Base-by-base conservation (phyloP, 495 filamentous ascomycete species). In the Hypoxylon trugodes region DNA sequence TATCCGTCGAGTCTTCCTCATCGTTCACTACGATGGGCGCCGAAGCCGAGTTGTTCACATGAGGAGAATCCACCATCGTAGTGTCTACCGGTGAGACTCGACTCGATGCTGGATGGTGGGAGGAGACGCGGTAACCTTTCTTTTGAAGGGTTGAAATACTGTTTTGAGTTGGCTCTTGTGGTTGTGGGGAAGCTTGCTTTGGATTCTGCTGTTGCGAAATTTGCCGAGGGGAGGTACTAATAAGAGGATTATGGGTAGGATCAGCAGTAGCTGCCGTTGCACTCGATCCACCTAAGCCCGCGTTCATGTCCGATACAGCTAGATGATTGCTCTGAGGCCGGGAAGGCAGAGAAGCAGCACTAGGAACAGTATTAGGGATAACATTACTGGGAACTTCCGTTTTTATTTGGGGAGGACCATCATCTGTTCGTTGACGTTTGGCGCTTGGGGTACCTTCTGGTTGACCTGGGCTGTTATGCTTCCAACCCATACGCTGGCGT, bases 401-500 rank as follows among this genome's bases (percentile, higher is more conserved):
- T 6, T 5, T 50, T 25, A n/a, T 1, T 16, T 38, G 6, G 5
- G 25, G 54, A 30, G 50, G 46, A 15, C 50, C 50, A 13, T 61
- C 54, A 22, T 66, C 64, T 10, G 63, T 69, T 40, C 60, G 60
- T 46, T 55, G 53, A 24, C 70, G 66, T 53, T 69, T 73, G 19
- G 62, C 50, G 21, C 38, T 66, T 8, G 65, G 65, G 1, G 55
- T 53, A 33, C 18, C 56, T 9, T 56, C 57, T 16, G 59, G 22
- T 18, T 57, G 40, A 54, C 64, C 22, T 9, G 24, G 47, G 9
- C 63, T 25, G 47, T 18, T n/a, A 62, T 73, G 63, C 26, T 61
- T 70, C 37, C 15, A 21, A 12, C 75, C 77, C 55, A 81, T 63
- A 28, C 78, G 75, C 5, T 73, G 70, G 28, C 66, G 68, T 49